Evolutionary conservation across 2,329 filamentous ascomycete species (phyloP), one percentile per base, ranked within the genome.

Genomic region (Colletotrichum sp.): DNA sequence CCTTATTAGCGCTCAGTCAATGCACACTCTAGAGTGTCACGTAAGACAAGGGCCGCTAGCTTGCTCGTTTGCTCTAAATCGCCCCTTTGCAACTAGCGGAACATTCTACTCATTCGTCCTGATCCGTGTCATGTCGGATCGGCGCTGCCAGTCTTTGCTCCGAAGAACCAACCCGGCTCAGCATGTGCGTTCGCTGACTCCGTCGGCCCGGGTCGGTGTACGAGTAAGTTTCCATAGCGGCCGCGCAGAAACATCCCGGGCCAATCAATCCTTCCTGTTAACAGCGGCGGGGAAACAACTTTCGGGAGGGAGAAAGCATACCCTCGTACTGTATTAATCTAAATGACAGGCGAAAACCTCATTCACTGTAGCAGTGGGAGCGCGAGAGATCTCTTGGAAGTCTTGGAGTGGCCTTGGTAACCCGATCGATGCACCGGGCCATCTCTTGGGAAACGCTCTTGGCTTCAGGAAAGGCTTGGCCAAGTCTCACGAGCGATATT

Each of bases 321-420:
- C 30, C 59, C 39, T 57, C 28, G 69, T 59, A 63, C 55, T 62
- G 9, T 12, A 21, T 12, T 10, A 62, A 24, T 18, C 39, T 32
- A 16, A 32, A 26, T 9, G 24, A 49, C 16, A 4, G 12, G 24
- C 26, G 13, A 21, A 10, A 34, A 55, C 7, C 7, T 52, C 44
- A 26, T 16, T 21, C 18, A 49, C 18, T n/a, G 32, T 49, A 15
- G 34, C 24, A 65, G n/a, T 16, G 28, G 10, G 44, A 13, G 44
- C 44, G n/a, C 0, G 3, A 28, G 12, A 49, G 64, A 76, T 76
- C 70, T 76, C 73, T 76, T 73, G 70, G 70, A 73, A 68, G 70
- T 34, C 64, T 66, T 80, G 73, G 55, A 68, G 36, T 75, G 72
- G 28, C 74, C 78, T 59, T 72, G 62, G 68, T 72, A 68, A n/a